Conservation (phyloP, 2,329 filamentous ascomycete species). For the Cladosporium phlei region DNA sequence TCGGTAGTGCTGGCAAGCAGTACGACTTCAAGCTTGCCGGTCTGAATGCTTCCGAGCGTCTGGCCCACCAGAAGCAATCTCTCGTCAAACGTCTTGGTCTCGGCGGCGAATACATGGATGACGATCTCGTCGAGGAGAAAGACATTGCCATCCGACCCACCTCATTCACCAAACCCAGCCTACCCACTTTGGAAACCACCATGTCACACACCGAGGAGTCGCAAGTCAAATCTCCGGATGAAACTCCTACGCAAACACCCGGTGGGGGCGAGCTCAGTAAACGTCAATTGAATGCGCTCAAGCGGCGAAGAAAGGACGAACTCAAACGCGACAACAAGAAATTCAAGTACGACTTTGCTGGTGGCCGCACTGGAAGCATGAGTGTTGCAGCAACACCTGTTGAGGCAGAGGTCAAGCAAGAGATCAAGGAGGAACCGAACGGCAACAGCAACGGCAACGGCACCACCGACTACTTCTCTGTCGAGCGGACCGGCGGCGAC, state of each 20-base stretch:
- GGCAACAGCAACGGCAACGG: constrained; percentile 51
- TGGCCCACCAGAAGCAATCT: constrained; percentile 86
- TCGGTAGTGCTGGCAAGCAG: constrained; percentile 74
- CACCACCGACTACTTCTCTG: constrained; percentile 76
- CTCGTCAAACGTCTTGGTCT: constrained; percentile 77
- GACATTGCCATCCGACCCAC: constrained; percentile 49
- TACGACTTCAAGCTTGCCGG: constrained; percentile 80
- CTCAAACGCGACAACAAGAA: constrained; percentile 87
- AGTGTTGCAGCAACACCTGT: constrained; percentile 54
- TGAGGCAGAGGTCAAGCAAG: constrained; percentile 55
- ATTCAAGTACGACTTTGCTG: constrained; percentile 68
- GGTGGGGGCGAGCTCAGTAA: constrained; percentile 65
- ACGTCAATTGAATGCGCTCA: constrained; percentile 87
- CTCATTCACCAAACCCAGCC: constrained; percentile 31
- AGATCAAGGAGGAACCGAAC: constrained; percentile 47
- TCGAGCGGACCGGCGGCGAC: constrained; percentile 74
- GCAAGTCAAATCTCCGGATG: constrained; percentile 31
- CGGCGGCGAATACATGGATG: constrained; percentile 76
- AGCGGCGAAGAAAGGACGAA: constrained; percentile 87
- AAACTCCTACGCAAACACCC: constrained; percentile 21
- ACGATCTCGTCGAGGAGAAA: constrained; percentile 68
- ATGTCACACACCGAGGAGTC: constrained; percentile 38
- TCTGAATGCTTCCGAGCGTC: constrained; percentile 73
- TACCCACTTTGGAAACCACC: constrained; percentile 50
- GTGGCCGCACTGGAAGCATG: constrained; percentile 55